Base-by-base conservation (phyloP, 208 protist species). In the Acanthamoeba lugdunensis region DNA sequence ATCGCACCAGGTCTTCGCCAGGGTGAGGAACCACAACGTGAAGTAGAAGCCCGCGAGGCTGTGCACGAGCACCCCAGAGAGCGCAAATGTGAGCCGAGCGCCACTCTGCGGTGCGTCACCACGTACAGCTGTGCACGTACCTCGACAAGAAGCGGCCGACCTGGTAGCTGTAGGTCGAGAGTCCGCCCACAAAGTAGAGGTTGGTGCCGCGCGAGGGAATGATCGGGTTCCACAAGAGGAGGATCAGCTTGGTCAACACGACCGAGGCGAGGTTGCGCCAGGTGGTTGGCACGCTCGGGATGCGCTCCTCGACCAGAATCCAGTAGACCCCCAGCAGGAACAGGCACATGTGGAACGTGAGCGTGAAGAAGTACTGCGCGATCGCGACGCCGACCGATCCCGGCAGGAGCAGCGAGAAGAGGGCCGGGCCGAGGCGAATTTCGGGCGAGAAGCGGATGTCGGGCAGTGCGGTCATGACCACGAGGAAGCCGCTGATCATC, bases 261-360 rank as follows among this genome's bases (percentile, higher is more conserved):
- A 87, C 79, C 6, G 79, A 61, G 79, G 52, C 7, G 23, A 87
- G 79, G 28, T 87, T 87, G 79, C 79, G 79, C 79, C 79, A 87
- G 79, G 21, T 87, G 23, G 79, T 87, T 2, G 79, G 79, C 25
- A 87, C 50, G 79, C 79, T 25, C 7, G 79, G 79, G 30, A 87
- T 30, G 45, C 79, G 79, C 7, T 87, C 79, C 45, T 87, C 79
- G 8, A 87, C 30, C 11, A 87, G 50, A 50, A 63, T 37, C 79
- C 79, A 87, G 16, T 87, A 87, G 79, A 63, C n/a, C 11, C 79
- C 79, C 30, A 63, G 4, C 21, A 87, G 52, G 79, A 87, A 87
- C 14, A 87, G 79, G 79, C 79, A 87, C 79, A 87, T 25, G 52
- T 87, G 79, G 50, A 87, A 87, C 9, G 79, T 37, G 48, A 87